These are phyloP conservation scores for Coprinopsis marcescibilis DNA, from an alignment of 768 basidiomycete genomes.

Conservation along the genomic window DNA sequence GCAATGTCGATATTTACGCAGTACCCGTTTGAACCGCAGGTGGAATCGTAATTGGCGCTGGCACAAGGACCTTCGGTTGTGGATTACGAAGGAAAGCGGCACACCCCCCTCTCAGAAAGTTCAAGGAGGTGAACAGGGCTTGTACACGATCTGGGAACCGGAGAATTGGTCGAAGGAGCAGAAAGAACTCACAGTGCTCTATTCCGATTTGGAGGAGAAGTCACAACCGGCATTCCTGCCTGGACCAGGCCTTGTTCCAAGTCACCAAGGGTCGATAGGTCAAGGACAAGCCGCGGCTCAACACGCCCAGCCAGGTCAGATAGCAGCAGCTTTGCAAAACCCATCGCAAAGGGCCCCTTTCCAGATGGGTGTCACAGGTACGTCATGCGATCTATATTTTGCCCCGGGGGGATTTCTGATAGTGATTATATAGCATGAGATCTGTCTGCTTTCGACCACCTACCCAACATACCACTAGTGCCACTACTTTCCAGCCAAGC, in stretches of 20 bases:
- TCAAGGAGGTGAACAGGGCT: conserved; percentile 77
- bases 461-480: conserved; percentile 7
- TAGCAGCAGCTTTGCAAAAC: conserved; percentile 27
- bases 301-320: conserved; percentile 30
- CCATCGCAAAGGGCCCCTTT: conserved; percentile 37
- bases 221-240: conserved; percentile 53
- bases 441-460: conserved; percentile 13
- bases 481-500: conserved; percentile 18
- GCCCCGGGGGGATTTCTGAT: conserved; percentile 14
- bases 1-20: background rate
- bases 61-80: conserved; percentile 83
- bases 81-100: conserved; percentile 86
- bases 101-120: conserved; percentile 73
- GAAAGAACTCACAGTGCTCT: conserved; percentile 73
- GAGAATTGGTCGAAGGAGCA: conserved; percentile 74
- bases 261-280: conserved; percentile 24
- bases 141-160: conserved; percentile 87
- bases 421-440: conserved; percentile 17
- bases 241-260: conserved; percentile 35
- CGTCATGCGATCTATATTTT: conserved; percentile 25
- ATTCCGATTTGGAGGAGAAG: conserved; percentile 73
- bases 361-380: conserved; percentile 48
- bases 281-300: conserved; percentile 14
- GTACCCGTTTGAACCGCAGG: conserved; percentile 31
- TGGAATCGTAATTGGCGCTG: conserved; percentile 95